Base-by-base conservation (phyloP, 495 filamentous ascomycete genomes). In the Penicillium lagena region DNA sequence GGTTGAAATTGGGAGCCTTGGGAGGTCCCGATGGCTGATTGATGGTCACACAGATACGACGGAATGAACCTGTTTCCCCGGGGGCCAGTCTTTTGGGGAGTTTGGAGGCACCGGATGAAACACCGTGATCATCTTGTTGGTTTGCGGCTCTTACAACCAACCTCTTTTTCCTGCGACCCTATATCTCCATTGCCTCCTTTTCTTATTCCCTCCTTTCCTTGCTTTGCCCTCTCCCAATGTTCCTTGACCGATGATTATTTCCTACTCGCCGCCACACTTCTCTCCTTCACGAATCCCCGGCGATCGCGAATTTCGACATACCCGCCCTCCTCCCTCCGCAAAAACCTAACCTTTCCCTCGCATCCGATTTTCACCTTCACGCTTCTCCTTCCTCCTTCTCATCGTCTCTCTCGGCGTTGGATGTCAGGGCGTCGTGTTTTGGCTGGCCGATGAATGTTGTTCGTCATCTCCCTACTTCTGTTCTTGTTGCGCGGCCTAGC, bases 391-490 rank as follows among this genome's bases (percentile, higher is more conserved):
- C 39, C 17, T 17, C 17, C 22, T 46, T 54, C 55, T 64, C 62
- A 62, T 61, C 64, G 64, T 71, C 65, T 66, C 50, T 56, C 55
- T 62, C 59, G 65, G 67, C 65, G 67, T 71, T 71, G 67, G 67
- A 66, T 56, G 67, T 67, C 67, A 60, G 65, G 67, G 64, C 63
- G 60, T 67, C 63, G 59, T 62, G 63, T 50, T 63, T 68, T 64
- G 65, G 59, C 58, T 63, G 61, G 59, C 54, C 55, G 54, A 64
- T 64, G 52, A 49, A 48, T 49, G 51, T 52, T 55, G 53, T 63
- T 49, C 46, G 53, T 52, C 48, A 46, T 55, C 48, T 52, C 48
- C 38, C 31, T 36, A 22, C 35, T 10, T 33, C 39, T 35, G 10
- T 2, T 14, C 35, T 13, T 32, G 5, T 33, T 36, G 36, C 33